Conservation (phyloP, 2,329 filamentous ascomycete species). For the Stagonosporopsis vannaccii region DNA sequence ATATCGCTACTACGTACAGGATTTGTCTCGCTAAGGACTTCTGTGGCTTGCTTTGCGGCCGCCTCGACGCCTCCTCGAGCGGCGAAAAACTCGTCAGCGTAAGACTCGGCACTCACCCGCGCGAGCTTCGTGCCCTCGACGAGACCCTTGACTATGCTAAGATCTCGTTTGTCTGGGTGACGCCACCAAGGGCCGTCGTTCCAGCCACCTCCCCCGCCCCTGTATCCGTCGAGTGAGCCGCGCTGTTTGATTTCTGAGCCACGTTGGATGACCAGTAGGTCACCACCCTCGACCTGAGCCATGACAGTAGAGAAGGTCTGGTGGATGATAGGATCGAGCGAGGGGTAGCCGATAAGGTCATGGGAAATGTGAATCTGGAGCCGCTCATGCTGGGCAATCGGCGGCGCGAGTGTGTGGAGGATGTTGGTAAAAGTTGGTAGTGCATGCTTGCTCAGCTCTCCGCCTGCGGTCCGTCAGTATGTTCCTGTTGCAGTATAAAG, state of each 20-base stretch:
- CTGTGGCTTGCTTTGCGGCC: slow-evolving; percentile 79
- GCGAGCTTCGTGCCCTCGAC: slow-evolving; percentile 91
- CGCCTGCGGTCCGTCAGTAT: slow-evolving; percentile 64
- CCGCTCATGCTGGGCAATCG: slow-evolving; percentile 95
- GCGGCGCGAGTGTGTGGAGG: slow-evolving; percentile 92
- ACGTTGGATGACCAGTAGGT: slow-evolving; percentile 91
- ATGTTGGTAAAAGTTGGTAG: slow-evolving; percentile 95
- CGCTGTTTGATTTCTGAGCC: slow-evolving; percentile 83
- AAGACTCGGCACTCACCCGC: slow-evolving; percentile 85
- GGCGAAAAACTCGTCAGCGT: slow-evolving; percentile 84
- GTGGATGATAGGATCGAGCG: slow-evolving; percentile 91
- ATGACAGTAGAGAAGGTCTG: slow-evolving; percentile 93
- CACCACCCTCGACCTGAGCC: slow-evolving; percentile 98
- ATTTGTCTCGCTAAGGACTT: slow-evolving; percentile 82
- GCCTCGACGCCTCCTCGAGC: slow-evolving; percentile 78
- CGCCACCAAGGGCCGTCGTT: slow-evolving; percentile 98
- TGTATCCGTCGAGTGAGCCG: slow-evolving; percentile 66
- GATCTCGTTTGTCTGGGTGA: slow-evolving; percentile 72
- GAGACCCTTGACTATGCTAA: slow-evolving; percentile 80
- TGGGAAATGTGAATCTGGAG: slow-evolving; percentile 98
- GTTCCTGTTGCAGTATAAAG: neutral
- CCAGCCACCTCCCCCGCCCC: slow-evolving; percentile 73
- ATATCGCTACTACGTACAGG: slow-evolving; percentile 92
- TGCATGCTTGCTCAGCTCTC: slow-evolving; percentile 73
- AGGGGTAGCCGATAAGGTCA: slow-evolving; percentile 92